Base-by-base conservation (phyloP, 257 asterid species). In the Knoxia roxburghii region DNA sequence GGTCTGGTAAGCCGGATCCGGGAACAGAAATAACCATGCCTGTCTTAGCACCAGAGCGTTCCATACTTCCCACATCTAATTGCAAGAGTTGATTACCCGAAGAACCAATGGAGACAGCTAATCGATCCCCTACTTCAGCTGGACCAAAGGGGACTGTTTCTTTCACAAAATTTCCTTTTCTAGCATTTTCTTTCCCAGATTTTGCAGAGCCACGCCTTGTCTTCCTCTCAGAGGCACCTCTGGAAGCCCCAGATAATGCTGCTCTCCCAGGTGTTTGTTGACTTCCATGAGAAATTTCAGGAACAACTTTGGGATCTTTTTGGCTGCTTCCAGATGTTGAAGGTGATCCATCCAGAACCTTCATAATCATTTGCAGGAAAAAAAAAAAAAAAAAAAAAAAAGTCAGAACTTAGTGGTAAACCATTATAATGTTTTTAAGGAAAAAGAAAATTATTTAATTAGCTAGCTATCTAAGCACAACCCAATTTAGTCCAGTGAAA, bases 1-100 rank as follows among this genome's bases (percentile, higher is more conserved):
- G 85, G 87, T 90, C 98, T 70, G 96, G 96, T 75, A 91, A 76
- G 72, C 79, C 77, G 65, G 95, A 84, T 46, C 82, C 77, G 63
- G 96, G 77, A 65, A 74, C 73, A 67, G 96, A 71, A 73, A 78
- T 78, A 77, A 77, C 68, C 23, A 81, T 85, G 63, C 77, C 79
- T 50, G 85, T 68, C 75, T 79, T 89, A 61, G 79, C 72, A 54
- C 62, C 75, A 41, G 80, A 49, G 24, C 72, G 65, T 54, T 68
- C 83, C 45, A 55, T 66, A 61, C 21, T 75, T 59, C 84, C 76
- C 32, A 64, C 76, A 62, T 87, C 90, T 73, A 84, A 74, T 70
- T 79, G 80, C 84, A 79, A 45, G 59, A 81, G 77, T 69, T 81
- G 90, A 69, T 76, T 84, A 23, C 88, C 49, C 52, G 80, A 65